Base-by-base conservation (phyloP, 805 yeast species). In the Spathaspora gorwiae region DNA sequence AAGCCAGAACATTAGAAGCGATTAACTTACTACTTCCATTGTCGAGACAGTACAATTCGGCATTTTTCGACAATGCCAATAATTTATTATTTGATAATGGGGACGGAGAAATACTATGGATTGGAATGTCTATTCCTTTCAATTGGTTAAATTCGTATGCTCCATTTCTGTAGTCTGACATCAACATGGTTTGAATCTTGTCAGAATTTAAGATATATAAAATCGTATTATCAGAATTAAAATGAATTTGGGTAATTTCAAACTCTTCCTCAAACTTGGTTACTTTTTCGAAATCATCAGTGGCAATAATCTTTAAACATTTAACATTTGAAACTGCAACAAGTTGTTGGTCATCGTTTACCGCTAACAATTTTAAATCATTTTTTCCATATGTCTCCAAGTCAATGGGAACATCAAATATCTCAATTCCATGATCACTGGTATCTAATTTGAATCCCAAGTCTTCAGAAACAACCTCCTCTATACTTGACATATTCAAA, bases 361-460 rank as follows among this genome's bases (percentile, higher is more conserved):
- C 57, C 12, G 64, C 54, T 14, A 71, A 56, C 19, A 71, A 52
- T 9, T 50, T 48, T 3, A 65, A 48, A 14, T 59, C 62, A 9
- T 42, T 14, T n/a, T 35, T 31, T 7, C 44, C 53, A 7, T 47
- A 15, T 3, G 26, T 24, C 6, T 42, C 51, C 7, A 65, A 56
- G 31, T 63, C 68, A 9, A 68, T 41, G 3, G 60, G 56, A 7
- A 47, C 38, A 11, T 53, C 61, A 42, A 62, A 61, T n/a, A 61
- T 38, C 9, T 43, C 35, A 6, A 58, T 33, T 6, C 73, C 73
- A 13, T 51, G 54, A 10, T 57, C 57, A 2, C 50, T 48, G 6
- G 63, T 50, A 26, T 57, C 56, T 26, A 66, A 51, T 37, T 61
- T 60, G 57, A 70, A 70, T 15, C 73, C 74, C 34, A 68, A 57